Evolutionary conservation across 106 monocot species (phyloP).

Genomic region (Acanthochlamys bracteata): DNA sequence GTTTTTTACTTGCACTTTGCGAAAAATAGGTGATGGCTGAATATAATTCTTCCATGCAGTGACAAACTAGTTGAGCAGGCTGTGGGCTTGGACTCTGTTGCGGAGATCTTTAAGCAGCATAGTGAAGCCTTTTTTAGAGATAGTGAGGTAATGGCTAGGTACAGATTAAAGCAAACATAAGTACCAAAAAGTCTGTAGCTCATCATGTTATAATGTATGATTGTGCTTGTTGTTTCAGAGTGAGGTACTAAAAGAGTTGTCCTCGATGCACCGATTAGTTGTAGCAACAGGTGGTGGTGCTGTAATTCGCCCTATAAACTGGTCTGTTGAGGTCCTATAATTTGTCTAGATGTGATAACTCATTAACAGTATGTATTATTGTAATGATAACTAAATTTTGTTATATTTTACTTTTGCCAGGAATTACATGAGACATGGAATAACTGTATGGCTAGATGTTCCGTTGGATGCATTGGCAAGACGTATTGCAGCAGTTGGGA

Average conservation of each 20-base stretch:
- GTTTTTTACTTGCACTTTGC: no score
- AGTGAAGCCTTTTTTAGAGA: constrained; percentile 91
- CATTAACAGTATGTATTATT: no score
- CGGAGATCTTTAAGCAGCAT: constrained; percentile 73
- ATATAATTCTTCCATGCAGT: constrained; percentile 21
- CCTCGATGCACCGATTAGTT: constrained; percentile 59
- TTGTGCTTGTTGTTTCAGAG: constrained; percentile 22
- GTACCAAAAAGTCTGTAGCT: no score
- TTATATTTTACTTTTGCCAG: constrained; percentile 32
- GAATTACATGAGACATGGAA: constrained; percentile 86
- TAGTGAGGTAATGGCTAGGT: constrained; percentile 46
- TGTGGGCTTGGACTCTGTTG: constrained; percentile 77
- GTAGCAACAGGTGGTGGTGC: constrained; percentile 92
- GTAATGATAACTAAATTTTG: not conserved
- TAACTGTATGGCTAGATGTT: constrained; percentile 94
- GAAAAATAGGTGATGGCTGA: not conserved
- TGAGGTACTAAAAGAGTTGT: constrained; percentile 56
- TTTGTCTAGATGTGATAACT: no score
- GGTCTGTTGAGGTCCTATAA: constrained; percentile 18
- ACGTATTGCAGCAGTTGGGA: constrained; percentile 90
- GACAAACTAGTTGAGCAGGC: constrained; percentile 83
- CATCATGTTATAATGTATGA: not conserved
- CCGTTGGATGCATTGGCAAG: constrained; percentile 92
- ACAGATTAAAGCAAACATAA: not conserved
- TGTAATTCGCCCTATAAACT: constrained; percentile 80